These are phyloP conservation scores for Forsythia viridissima DNA, from an alignment of 257 asterid species.

Conservation along the genomic window DNA sequence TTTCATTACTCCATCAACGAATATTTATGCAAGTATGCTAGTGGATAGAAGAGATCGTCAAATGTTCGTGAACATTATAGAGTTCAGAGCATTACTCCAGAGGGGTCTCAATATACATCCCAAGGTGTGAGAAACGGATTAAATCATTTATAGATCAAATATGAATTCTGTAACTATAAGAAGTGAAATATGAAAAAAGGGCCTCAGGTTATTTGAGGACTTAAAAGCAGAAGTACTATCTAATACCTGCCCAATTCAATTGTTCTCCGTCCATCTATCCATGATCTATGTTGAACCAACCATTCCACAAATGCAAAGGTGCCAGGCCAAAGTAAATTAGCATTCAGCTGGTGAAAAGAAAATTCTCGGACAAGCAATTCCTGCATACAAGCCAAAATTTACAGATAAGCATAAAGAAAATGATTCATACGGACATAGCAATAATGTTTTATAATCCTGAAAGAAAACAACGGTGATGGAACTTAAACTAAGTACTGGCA, in stretches of 20 bases:
- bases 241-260: conserved; percentile 87
- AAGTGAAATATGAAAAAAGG: background rate
- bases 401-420: conserved; percentile 13
- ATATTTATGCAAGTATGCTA: background rate
- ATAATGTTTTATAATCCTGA: background rate
- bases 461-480: background rate
- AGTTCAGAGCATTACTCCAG: background rate
- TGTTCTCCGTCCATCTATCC: conserved; percentile 63
- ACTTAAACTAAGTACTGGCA: background rate
- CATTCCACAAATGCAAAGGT: conserved; percentile 90
- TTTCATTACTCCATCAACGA: background rate
- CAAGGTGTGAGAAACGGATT: background rate
- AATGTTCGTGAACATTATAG: background rate
- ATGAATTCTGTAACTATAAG: background rate
- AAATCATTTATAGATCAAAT: conserved; percentile 1
- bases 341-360: conserved; percentile 87
- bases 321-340: conserved; percentile 97
- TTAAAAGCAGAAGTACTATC: background rate
- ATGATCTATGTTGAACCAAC: conserved; percentile 60
- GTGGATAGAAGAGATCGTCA: background rate
- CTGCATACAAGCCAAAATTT: conserved; percentile 41
- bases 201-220: background rate
- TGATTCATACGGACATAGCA: background rate
- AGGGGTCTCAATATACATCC: background rate
- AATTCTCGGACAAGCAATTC: conserved; percentile 80